Evolutionary conservation across 768 basidiomycete species (phyloP).

Genomic region (Boletus reticuloceps): DNA sequence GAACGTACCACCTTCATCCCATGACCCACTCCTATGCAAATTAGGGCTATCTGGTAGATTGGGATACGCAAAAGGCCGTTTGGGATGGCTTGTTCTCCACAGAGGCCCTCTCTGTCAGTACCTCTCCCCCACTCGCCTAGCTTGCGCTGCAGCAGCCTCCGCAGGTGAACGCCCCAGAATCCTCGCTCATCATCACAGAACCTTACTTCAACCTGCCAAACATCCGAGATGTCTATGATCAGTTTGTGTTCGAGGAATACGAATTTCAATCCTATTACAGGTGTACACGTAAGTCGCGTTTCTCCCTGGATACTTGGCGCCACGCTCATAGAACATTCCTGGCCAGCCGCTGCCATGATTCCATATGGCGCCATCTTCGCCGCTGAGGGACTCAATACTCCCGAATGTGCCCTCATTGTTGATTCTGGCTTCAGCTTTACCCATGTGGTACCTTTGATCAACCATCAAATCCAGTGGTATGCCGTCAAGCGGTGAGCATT

Average conservation of each 20-base stretch:
- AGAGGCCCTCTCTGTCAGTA: conserved; percentile 60
- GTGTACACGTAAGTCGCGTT: conserved; percentile 64
- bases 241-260: conserved; percentile 96
- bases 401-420: conserved; percentile 80
- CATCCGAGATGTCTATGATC: conserved; percentile 89
- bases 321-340: conserved; percentile 17
- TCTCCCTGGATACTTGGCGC: conserved; percentile 18
- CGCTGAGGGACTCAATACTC: conserved; percentile 42
- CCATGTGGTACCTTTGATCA: conserved; percentile 82
- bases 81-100: conserved; percentile 90
- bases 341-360: conserved; percentile 73
- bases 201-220: conserved; percentile 93
- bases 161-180: conserved; percentile 70
- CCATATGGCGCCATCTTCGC: conserved; percentile 73
- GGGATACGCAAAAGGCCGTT: conserved; percentile 92
- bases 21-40: conserved; percentile 19
- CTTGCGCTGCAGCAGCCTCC: conserved; percentile 9
- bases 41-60: conserved; percentile 90
- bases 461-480: conserved; percentile 70
- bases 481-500: conserved; percentile 72
- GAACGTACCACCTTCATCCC: neutral
- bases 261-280: conserved; percentile 84
- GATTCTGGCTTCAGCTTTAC: conserved; percentile 96
- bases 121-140: neutral
- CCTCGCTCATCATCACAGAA: conserved; percentile 85